Evolutionary conservation across 192 early-diverging fungal species (phyloP).

Genomic region (Entomortierella parvispora): DNA sequence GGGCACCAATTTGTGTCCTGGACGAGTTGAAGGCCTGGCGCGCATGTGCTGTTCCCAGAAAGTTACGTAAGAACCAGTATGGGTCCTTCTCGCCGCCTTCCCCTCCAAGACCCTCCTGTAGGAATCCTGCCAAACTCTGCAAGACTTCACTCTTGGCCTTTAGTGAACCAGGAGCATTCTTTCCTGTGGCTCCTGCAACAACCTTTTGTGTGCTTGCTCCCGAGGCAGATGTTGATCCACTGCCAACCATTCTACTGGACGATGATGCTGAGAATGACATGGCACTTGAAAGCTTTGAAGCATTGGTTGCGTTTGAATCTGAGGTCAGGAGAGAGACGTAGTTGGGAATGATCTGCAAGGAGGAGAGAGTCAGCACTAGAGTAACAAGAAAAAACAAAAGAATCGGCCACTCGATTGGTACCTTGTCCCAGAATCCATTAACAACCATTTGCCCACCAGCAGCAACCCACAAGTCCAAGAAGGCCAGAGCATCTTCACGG

Average conservation of each 20-base stretch:
- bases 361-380: not conserved
- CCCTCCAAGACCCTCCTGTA: constrained; percentile 62
- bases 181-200: constrained; percentile 24
- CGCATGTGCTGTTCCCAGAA: constrained; percentile 55
- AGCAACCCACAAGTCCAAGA: constrained; percentile 79
- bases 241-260: constrained; percentile 11
- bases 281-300: constrained; percentile 34
- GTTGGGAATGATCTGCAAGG: constrained; percentile 67
- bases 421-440: constrained; percentile 73
- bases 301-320: constrained; percentile 61
- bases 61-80: constrained; percentile 62
- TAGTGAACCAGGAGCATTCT: constrained; percentile 46
- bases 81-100: constrained; percentile 55
- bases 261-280: constrained; percentile 47
- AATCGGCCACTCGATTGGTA: constrained; percentile 24
- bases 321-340: constrained; percentile 67
- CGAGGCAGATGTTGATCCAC: not conserved
- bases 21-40: constrained; percentile 50
- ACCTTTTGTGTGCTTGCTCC: not conserved
- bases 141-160: constrained; percentile 68
- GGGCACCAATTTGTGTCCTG: constrained; percentile 7
- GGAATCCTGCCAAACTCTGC: constrained; percentile 64
- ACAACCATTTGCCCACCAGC: constrained; percentile 70
- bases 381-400: not conserved
- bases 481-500: constrained; percentile 79